These are phyloP conservation scores for Lodderomyces oxycetoniae DNA, from an alignment of 1,139 yeast genomes.

Conservation along the genomic window DNA sequence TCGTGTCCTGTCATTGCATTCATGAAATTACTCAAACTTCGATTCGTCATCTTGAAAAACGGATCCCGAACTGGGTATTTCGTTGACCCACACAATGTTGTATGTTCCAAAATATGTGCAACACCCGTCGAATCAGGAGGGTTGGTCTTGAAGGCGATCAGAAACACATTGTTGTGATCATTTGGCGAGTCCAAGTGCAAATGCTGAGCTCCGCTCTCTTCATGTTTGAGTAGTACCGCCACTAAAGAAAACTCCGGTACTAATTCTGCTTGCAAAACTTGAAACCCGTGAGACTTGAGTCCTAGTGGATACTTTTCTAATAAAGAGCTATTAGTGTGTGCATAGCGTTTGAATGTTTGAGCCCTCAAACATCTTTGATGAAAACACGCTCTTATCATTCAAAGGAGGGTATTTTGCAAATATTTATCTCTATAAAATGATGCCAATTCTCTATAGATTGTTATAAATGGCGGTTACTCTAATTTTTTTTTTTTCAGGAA, in stretches of 20 bases:
- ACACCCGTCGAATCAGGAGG: conserved; percentile 94
- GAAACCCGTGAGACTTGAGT: conserved; percentile 57
- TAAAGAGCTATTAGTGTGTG: no score
- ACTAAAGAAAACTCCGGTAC: conserved; percentile 80
- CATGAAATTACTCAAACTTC: conserved; percentile 88
- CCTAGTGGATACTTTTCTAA: conserved; percentile 71
- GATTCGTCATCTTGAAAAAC: conserved; percentile 91
- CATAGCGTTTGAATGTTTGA: no score
- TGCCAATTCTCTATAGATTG: no score
- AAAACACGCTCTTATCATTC: neutral
- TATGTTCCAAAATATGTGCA: conserved; percentile 93
- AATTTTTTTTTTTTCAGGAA: no score
- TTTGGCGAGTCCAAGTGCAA: conserved; percentile 72
- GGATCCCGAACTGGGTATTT: conserved; percentile 95
- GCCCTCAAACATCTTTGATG: conserved; percentile 7
- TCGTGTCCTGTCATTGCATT: conserved; percentile 99
- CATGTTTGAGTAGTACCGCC: conserved; percentile 71
- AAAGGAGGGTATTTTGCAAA: no score
- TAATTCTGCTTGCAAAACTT: conserved; percentile 54
- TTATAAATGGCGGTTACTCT: no score
- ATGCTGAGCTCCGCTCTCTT: conserved; percentile 70
- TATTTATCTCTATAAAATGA: no score
- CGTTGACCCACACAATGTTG: conserved; percentile 88
- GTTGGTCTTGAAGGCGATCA: conserved; percentile 86
- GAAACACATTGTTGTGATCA: conserved; percentile 82